A percentile compares a stretch with the other conserved stretches of the same genome.
phyloP scores from a whole-genome alignment of 2,329 filamentous ascomycete species.

The Cadophora gregata region DNA sequence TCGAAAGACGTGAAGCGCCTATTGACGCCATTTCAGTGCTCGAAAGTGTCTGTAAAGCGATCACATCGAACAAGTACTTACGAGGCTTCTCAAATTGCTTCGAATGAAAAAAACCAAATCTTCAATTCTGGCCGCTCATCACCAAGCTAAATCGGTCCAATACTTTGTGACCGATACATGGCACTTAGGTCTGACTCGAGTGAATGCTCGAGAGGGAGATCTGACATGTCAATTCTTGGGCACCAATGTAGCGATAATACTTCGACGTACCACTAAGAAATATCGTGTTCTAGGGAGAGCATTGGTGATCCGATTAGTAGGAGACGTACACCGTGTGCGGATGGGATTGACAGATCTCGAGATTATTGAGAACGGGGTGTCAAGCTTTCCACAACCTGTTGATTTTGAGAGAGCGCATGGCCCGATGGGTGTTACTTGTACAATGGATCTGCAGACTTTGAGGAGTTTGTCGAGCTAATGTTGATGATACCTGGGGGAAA shows the following conservation, averaged over 20 bases:
- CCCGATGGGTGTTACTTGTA: neutral
- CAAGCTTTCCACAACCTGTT: neutral
- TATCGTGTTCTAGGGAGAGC: neutral
- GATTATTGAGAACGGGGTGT: neutral
- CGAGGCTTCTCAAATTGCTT: too few species aligned
- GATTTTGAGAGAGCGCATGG: neutral
- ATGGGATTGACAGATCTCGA: too few species aligned
- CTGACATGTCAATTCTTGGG: neutral
- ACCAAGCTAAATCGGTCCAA: neutral
- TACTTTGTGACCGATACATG: neutral
- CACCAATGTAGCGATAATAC: neutral
- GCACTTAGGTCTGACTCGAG: neutral
- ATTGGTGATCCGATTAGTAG: neutral
- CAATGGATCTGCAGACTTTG: neutral
- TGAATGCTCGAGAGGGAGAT: neutral
- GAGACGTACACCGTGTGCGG: too few species aligned
- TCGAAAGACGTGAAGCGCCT: too few species aligned
- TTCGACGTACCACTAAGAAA: neutral
- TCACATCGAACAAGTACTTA: too few species aligned
- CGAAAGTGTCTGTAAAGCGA: too few species aligned
- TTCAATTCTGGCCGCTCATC: too few species aligned
- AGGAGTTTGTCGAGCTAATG: neutral
- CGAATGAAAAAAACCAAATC: too few species aligned
- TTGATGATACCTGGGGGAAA: neutral
- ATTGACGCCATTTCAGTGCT: too few species aligned